Percentiles rank a stretch among this genome's conserved stretches.
phyloP scores from a whole-genome alignment of 257 asterid genomes.

The Solanum chaucha region DNA sequence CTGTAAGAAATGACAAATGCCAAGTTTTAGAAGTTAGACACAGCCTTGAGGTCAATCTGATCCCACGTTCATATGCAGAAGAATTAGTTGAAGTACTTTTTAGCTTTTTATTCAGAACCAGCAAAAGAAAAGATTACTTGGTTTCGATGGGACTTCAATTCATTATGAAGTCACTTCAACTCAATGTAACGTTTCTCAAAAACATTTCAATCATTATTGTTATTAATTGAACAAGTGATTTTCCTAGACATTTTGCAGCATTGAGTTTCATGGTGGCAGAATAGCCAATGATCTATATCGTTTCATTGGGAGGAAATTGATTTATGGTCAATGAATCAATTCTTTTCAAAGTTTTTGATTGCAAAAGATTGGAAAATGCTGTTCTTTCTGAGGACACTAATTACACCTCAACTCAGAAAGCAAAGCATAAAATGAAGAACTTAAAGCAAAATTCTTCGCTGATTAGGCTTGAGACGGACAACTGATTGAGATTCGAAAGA shows the following conservation, averaged over 20 bases:
- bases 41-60: not conserved
- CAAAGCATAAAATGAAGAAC: not conserved
- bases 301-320: not conserved
- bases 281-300: not conserved
- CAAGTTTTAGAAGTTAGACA: not conserved
- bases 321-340: not conserved
- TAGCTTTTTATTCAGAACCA: not conserved
- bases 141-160: not conserved
- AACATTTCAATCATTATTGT: not conserved
- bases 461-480: not conserved
- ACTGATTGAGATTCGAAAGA: not conserved
- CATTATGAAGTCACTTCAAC: not conserved
- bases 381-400: not conserved
- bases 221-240: not conserved
- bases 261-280: not conserved
- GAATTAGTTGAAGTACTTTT: not conserved
- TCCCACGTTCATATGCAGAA: not conserved
- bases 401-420: not conserved
- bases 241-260: not conserved
- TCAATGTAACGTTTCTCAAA: not conserved
- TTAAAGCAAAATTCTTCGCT: not conserved
- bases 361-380: not conserved
- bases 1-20: slow-evolving; percentile 7
- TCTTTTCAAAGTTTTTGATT: not conserved
- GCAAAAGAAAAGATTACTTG: not conserved